phyloP scores from a whole-genome alignment of 129 eudicot genomes.

The Artemisia argyi region DNA sequence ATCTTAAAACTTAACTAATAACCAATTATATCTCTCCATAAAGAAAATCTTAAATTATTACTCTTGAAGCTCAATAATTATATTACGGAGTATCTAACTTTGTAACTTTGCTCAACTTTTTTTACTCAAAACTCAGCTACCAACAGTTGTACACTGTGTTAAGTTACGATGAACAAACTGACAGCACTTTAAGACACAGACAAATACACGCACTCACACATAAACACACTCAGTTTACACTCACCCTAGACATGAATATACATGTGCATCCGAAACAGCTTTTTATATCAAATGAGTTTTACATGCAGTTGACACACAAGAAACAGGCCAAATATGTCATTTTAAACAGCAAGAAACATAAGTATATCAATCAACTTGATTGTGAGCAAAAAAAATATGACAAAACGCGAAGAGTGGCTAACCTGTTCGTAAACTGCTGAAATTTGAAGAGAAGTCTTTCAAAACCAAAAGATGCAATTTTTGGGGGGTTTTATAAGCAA shows the following conservation, averaged over 20 bases:
- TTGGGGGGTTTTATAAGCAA: conserved; percentile 31
- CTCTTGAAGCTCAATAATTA: conserved; percentile 12
- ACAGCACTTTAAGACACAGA: neutral
- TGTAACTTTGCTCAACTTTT: neutral
- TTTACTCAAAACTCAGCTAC: conserved; percentile 15
- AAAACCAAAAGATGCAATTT: conserved; percentile 37
- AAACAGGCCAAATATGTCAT: neutral
- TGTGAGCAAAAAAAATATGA: neutral
- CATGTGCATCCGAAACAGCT: neutral
- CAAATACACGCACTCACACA: too few species aligned
- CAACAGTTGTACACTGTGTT: conserved; percentile 12
- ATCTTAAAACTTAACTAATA: neutral
- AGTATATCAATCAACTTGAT: neutral
- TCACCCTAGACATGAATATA: neutral
- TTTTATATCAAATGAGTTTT: neutral
- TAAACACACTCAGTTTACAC: too few species aligned
- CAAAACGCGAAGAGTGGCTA: neutral
- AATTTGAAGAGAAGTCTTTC: conserved; percentile 29
- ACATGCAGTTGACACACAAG: neutral
- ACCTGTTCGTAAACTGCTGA: conserved; percentile 32
- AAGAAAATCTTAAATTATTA: neutral
- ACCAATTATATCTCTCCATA: neutral
- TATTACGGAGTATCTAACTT: conserved; percentile 20
- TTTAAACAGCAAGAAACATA: neutral
- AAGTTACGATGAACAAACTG: neutral